Evolutionary conservation across 208 protist species (phyloP), one percentile per base, ranked within the genome.

Genomic region (Acanthamoeba castellanii): DNA sequence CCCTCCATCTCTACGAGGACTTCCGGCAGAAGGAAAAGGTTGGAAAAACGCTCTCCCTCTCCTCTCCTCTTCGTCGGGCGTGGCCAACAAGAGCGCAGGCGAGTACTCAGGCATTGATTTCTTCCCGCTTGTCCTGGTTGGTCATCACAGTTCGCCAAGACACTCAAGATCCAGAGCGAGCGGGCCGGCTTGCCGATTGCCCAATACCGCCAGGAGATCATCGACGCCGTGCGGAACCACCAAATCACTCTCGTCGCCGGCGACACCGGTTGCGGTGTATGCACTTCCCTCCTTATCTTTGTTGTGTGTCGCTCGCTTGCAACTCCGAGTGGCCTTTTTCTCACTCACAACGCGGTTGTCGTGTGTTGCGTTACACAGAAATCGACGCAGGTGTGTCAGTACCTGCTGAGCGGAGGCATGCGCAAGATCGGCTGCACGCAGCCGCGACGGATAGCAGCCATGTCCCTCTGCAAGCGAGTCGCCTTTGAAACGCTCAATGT

Each of bases 381-480:
- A 94, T 94, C 93, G 20, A 97, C 95, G 57, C 97, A 97, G 78
- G 76, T 97, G 34, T 95, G 94, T 34, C 95, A 97, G 81, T 96
- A 95, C 91, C 37, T 97, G 66, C 37, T 97, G 32, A 66, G 97
- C 20, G 95, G 95, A 0, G 96, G 96, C 8, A 97, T 95, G 8
- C 34, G 70, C 16, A 59, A 84, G 32, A 97, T 97, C 18, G 95
- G 50, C 7, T 96, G 95, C 47, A 97, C 96, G 88, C 96, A 97
- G 70, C 95, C 95, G 3, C 52, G 95, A 25, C 16, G 95, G 6
- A 95, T 96, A 6, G 72, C 95, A 3, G 64, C 94, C 34, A 96
- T 96, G 72, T 94, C 95, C 32, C 37, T 96, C 11, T 95, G 87
- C 81, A 87, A 64, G 70, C 25, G 95, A 4, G 95, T 96, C 18